Conservation (phyloP, 805 yeast genomes). For the Yarrowia yakushimensis region DNA sequence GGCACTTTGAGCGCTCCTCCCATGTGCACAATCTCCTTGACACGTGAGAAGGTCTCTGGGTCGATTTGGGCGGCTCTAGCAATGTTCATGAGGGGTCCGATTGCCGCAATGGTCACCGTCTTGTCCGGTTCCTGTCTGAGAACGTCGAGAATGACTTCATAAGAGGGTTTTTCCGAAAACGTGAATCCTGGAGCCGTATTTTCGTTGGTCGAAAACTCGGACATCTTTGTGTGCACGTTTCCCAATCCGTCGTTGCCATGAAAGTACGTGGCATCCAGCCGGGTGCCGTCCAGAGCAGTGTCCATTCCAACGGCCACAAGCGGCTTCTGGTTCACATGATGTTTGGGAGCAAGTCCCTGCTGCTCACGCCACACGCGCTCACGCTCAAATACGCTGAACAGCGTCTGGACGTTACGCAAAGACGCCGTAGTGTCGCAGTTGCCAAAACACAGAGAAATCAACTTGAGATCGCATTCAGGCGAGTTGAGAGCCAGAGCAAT, state of each 20-base stretch:
- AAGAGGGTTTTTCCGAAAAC: conserved; percentile 35
- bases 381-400: conserved; percentile 38
- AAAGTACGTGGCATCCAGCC: conserved; percentile 41
- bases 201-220: conserved; percentile 37
- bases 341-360: conserved; percentile 29
- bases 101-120: conserved; percentile 40
- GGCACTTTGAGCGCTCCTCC: conserved; percentile 40
- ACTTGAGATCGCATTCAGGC: conserved; percentile 34
- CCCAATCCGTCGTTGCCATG: conserved; percentile 45
- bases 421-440: conserved; percentile 37
- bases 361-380: conserved; percentile 35
- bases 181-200: conserved; percentile 32
- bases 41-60: conserved; percentile 39
- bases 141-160: conserved; percentile 40
- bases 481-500: conserved; percentile 39
- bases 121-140: conserved; percentile 38
- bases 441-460: conserved; percentile 41
- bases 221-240: conserved; percentile 38
- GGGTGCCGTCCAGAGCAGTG: conserved; percentile 34
- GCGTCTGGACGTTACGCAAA: conserved; percentile 39
- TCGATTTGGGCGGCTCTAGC: conserved; percentile 43
- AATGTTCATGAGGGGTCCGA: conserved; percentile 44
- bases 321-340: conserved; percentile 36
- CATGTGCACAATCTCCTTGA: conserved; percentile 40
- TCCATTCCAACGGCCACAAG: conserved; percentile 38